These are phyloP conservation scores for Ustilago loliicola DNA, from an alignment of 1,284 basidiomycete species.

Conservation along the genomic window DNA sequence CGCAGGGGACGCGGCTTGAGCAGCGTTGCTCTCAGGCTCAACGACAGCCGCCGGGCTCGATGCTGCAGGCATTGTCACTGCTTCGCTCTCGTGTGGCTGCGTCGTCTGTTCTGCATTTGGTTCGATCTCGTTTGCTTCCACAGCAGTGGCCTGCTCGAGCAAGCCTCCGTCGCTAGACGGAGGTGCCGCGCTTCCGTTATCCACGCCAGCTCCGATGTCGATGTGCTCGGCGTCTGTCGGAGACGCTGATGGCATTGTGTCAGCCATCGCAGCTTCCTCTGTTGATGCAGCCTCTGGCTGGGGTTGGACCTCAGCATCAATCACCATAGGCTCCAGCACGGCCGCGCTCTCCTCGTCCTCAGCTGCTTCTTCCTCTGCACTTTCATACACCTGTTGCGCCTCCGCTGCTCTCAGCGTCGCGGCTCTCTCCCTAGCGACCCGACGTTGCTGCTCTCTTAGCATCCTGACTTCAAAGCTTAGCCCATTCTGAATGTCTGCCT, in stretches of 20 bases:
- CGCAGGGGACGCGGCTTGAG: not conserved
- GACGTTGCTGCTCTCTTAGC: constrained; percentile 46
- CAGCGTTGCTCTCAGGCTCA: not conserved
- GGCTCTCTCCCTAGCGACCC: constrained; percentile 48
- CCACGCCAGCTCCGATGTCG: no score
- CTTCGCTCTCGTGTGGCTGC: not conserved
- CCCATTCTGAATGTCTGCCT: constrained; percentile 42
- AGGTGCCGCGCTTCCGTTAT: not conserved
- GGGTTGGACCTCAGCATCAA: not conserved
- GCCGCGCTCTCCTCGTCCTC: not conserved
- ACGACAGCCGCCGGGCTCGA: not conserved
- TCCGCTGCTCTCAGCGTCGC: constrained; percentile 1
- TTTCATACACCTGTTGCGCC: not conserved
- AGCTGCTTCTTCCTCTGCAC: not conserved
- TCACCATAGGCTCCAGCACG: not conserved
- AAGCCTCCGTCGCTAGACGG: not conserved
- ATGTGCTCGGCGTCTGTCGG: not conserved
- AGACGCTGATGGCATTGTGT: not conserved
- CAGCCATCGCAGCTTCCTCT: not conserved
- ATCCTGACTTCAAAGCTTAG: constrained; percentile 48
- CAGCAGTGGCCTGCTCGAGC: not conserved
- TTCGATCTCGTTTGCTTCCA: not conserved
- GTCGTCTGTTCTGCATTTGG: not conserved
- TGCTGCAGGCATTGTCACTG: not conserved
- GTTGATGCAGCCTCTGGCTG: not conserved